Conservation (phyloP, 2,329 filamentous ascomycete species). For the Paraphoma sp. region DNA sequence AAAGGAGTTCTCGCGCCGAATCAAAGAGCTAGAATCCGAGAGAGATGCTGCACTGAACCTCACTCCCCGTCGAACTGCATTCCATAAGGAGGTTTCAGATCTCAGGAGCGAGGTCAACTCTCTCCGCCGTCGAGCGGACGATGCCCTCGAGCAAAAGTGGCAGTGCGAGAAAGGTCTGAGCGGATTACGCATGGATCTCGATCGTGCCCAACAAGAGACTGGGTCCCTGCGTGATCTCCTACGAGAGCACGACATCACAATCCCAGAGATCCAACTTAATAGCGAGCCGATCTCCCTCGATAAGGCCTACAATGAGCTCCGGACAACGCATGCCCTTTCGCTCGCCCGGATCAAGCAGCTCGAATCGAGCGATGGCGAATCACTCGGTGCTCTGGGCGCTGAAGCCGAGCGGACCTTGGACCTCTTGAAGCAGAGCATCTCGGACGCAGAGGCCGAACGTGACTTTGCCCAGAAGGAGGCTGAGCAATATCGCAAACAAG, state of each 20-base stretch:
- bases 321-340: slow-evolving; percentile 72
- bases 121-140: slow-evolving; percentile 85
- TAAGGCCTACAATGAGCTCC: slow-evolving; percentile 76
- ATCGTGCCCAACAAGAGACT: slow-evolving; percentile 93
- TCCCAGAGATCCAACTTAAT: slow-evolving; percentile 64
- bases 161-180: slow-evolving; percentile 89
- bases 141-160: slow-evolving; percentile 95
- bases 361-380: slow-evolving; percentile 59
- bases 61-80: slow-evolving; percentile 77
- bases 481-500: slow-evolving; percentile 66
- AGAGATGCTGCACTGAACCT: slow-evolving; percentile 73
- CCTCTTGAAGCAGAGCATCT: slow-evolving; percentile 72
- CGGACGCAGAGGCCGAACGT: slow-evolving; percentile 72
- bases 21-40: slow-evolving; percentile 77
- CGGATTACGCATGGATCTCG: slow-evolving; percentile 94
- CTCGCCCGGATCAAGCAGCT: slow-evolving; percentile 71
- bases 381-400: slow-evolving; percentile 40
- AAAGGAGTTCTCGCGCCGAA: slow-evolving; percentile 81
- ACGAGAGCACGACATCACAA: slow-evolving; percentile 80
- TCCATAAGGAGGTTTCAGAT: slow-evolving; percentile 80
- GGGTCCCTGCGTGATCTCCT: slow-evolving; percentile 79
- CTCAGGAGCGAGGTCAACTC: slow-evolving; percentile 85
- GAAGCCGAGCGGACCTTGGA: slow-evolving; percentile 69
- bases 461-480: slow-evolving; percentile 74
- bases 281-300: slow-evolving; percentile 72